A percentile compares a stretch with the other conserved stretches of the same genome.
Evolutionary conservation across 2,329 filamentous ascomycete genomes (phyloP).

Genomic region (Alternaria infectoria): DNA sequence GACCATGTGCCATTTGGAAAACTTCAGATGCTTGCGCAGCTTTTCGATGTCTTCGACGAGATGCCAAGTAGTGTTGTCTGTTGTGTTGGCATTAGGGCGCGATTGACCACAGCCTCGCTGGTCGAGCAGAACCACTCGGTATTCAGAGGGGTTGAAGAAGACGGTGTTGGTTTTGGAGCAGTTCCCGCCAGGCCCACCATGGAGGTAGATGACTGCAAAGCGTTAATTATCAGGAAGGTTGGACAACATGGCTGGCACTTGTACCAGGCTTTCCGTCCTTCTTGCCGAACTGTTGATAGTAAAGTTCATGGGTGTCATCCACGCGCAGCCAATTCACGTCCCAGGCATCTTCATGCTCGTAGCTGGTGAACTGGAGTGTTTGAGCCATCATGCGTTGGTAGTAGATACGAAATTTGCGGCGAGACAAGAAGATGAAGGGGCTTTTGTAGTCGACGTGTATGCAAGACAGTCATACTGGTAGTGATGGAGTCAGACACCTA

Average conservation of each 20-base stretch:
- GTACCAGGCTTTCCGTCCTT: constrained; percentile 48
- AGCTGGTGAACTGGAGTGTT: constrained; percentile 24
- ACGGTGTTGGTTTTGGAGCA: constrained; percentile 45
- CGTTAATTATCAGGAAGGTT: background rate
- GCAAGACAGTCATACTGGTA: background rate
- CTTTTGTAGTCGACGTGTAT: background rate
- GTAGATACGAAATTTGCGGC: background rate
- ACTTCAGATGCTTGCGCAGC: constrained; percentile 50
- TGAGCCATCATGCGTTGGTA: constrained; percentile 13
- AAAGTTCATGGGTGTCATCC: constrained; percentile 43
- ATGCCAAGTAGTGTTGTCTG: constrained; percentile 55
- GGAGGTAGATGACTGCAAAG: constrained; percentile 50
- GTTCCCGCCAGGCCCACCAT: constrained; percentile 53
- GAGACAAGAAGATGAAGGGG: background rate
- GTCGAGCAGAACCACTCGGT: constrained; percentile 56
- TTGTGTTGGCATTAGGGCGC: constrained; percentile 48
- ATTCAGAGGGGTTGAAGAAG: constrained; percentile 55
- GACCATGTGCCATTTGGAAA: constrained; percentile 54
- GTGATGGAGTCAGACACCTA: constrained; percentile 5
- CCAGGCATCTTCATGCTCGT: constrained; percentile 45
- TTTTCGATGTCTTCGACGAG: constrained; percentile 56
- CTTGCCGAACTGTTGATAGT: constrained; percentile 51
- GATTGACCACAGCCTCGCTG: constrained; percentile 57
- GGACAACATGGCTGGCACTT: background rate
- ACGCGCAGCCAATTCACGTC: constrained; percentile 42